Evolutionary conservation across 2,329 filamentous ascomycete genomes (phyloP).

Genomic region (Hypoxylon sp.): DNA sequence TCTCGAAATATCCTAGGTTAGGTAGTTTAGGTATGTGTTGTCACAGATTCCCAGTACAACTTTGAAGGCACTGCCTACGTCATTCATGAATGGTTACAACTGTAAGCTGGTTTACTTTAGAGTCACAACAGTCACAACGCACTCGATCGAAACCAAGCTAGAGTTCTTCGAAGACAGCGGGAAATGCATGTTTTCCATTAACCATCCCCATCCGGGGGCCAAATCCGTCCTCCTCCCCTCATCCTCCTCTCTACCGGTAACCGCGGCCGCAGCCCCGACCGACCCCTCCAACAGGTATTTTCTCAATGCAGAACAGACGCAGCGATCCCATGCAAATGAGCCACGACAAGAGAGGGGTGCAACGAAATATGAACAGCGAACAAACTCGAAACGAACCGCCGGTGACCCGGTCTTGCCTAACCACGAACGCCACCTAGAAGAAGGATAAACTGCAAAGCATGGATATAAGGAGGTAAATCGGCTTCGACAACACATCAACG

Average conservation of each 20-base stretch:
- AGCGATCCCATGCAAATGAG: slow-evolving; percentile 27
- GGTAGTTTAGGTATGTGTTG: neutral
- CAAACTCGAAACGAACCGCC: slow-evolving; percentile 11
- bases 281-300: slow-evolving; percentile 8
- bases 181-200: slow-evolving; percentile 43
- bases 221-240: slow-evolving; percentile 22
- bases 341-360: slow-evolving; percentile 25
- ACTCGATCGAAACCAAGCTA: slow-evolving; percentile 7
- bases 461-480: slow-evolving; percentile 31
- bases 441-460: slow-evolving; percentile 20
- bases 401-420: slow-evolving; percentile 15
- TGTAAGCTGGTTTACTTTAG: neutral
- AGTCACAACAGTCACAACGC: slow-evolving; percentile 25
- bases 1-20: neutral
- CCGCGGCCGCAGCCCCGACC: slow-evolving; percentile 17
- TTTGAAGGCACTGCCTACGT: neutral
- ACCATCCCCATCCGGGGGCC: slow-evolving; percentile 19
- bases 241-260: slow-evolving; percentile 15
- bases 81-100: neutral
- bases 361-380: slow-evolving; percentile 22
- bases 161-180: slow-evolving; percentile 28
- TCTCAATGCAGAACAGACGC: slow-evolving; percentile 34
- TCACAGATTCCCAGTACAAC: neutral
- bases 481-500: slow-evolving; percentile 29
- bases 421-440: slow-evolving; percentile 31